Conservation (phyloP, 139 green algal species). For the Picochlorum sp. region DNA sequence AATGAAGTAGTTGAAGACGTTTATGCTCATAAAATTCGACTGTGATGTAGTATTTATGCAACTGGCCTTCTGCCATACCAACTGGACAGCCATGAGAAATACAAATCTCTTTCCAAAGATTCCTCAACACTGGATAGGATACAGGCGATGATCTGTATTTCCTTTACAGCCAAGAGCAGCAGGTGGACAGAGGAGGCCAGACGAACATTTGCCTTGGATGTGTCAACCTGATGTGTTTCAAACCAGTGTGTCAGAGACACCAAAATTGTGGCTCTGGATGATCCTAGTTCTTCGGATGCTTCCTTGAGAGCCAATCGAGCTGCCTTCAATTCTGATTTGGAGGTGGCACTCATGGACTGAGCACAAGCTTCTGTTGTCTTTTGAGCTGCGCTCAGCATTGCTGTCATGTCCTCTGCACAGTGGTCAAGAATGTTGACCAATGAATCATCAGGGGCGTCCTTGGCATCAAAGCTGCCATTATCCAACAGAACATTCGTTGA, state of each 20-base stretch:
- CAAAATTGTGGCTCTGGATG: background rate
- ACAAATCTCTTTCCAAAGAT: conserved; percentile 6
- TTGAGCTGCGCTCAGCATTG: background rate
- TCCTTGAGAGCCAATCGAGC: background rate
- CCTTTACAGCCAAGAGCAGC: background rate
- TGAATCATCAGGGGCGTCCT: background rate
- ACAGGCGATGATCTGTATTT: background rate
- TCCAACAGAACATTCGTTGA: background rate
- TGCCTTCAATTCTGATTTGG: background rate
- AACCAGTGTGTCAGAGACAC: background rate
- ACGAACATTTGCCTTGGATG: background rate
- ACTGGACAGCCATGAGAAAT: background rate
- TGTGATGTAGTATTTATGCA: background rate
- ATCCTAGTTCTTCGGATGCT: background rate
- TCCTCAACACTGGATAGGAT: background rate
- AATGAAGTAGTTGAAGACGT: too few relatives aligned
- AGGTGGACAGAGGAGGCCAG: background rate
- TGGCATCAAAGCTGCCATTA: background rate
- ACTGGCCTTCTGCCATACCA: conserved; percentile 8
- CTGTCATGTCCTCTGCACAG: background rate
- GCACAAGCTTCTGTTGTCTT: background rate
- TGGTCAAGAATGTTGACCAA: background rate
- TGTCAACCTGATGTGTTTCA: background rate
- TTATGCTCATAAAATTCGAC: too few relatives aligned
- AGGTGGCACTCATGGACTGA: background rate